Base-by-base conservation (phyloP, 768 basidiomycete species). In the Pisolithus orientalis region DNA sequence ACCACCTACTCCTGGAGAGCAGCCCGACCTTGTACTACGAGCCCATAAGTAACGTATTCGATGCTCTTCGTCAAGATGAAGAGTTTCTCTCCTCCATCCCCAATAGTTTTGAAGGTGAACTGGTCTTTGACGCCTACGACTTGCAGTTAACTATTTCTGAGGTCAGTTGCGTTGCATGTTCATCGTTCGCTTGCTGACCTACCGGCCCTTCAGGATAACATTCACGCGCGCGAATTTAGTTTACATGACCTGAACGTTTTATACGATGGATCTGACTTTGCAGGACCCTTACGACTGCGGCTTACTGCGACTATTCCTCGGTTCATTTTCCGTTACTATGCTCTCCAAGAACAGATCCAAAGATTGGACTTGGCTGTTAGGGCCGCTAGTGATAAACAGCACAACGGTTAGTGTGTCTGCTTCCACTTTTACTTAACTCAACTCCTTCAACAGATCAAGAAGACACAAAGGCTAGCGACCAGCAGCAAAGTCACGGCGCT, bases 1-100 rank as follows among this genome's bases (percentile, higher is more conserved):
- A 55, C 31, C 62, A 67, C n/a, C 62, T 87, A 6, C 69, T 90
- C 45, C 74, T 91, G 53, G 76, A 80, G 44, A 71, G 80, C 52
- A 75, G 70, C 16, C 87, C 87, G 3, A 85, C 81, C 4, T 71
- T 90, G 6, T 91, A 87, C 65, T 90, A 90, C 59, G 87, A 90
- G 63, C 82, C 87, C 28, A 62, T 91, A 44, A 79, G 77, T 40
- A 73, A 68, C 52, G 79, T 90, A 17, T 90, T 90, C 59, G 84
- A 84, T 51, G 84, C 83, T 51, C 69, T 91, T 40, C 84, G 86
- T 29, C 75, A 79, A 60, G 85, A 89, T 51, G 76, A 80, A 45
- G 62, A 47, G 27, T 63, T 70, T 50, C 61, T 87, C 29, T 68
- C 72, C 44, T 65, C 69, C 14, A 57, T 80, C 6, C 69, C 75